phyloP scores from a whole-genome alignment of 768 basidiomycete species.

The Cystofilobasidium macerans region DNA sequence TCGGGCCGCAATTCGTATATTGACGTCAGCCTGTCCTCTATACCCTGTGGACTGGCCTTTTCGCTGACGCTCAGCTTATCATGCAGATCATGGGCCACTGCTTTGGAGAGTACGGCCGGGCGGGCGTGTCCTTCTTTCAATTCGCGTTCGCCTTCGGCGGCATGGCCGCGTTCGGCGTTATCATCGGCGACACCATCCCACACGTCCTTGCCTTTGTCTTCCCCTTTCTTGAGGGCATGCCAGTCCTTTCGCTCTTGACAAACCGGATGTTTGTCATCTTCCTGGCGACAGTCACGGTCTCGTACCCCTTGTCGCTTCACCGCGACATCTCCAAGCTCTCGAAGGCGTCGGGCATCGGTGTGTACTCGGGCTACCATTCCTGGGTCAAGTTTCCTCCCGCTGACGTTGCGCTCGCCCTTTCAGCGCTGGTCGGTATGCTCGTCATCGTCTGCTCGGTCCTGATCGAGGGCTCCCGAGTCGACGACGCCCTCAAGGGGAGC shows the following conservation, averaged over 20 bases:
- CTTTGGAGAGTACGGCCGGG: slow-evolving; percentile 82
- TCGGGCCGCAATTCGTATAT: slow-evolving; percentile 86
- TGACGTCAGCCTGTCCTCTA: slow-evolving; percentile 37
- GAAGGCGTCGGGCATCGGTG: slow-evolving; percentile 79
- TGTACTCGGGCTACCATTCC: slow-evolving; percentile 33
- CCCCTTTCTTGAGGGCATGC: slow-evolving; percentile 53
- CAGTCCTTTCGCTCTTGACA: slow-evolving; percentile 63
- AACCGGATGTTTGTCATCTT: slow-evolving; percentile 82
- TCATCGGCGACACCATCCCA: slow-evolving; percentile 80
- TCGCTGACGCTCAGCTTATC: not conserved
- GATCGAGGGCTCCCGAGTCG: slow-evolving; percentile 23
- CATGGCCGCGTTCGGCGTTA: slow-evolving; percentile 85
- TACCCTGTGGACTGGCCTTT: not conserved
- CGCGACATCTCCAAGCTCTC: slow-evolving; percentile 96
- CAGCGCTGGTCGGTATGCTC: slow-evolving; percentile 56
- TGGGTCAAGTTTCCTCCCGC: not conserved
- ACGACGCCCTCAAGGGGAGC: slow-evolving; percentile 48
- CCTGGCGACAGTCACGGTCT: slow-evolving; percentile 74
- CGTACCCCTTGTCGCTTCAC: slow-evolving; percentile 88
- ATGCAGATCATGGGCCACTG: slow-evolving; percentile 76
- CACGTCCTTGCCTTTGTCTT: slow-evolving; percentile 82
- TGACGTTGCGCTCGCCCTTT: not conserved
- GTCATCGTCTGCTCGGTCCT: slow-evolving; percentile 59
- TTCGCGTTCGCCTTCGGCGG: slow-evolving; percentile 97
- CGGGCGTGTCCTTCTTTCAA: slow-evolving; percentile 91